A percentile compares a stretch with the other conserved stretches of the same genome.
Evolutionary conservation across 2,329 filamentous ascomycete genomes (phyloP).

Genomic region (Paracoccidioides lutzii): DNA sequence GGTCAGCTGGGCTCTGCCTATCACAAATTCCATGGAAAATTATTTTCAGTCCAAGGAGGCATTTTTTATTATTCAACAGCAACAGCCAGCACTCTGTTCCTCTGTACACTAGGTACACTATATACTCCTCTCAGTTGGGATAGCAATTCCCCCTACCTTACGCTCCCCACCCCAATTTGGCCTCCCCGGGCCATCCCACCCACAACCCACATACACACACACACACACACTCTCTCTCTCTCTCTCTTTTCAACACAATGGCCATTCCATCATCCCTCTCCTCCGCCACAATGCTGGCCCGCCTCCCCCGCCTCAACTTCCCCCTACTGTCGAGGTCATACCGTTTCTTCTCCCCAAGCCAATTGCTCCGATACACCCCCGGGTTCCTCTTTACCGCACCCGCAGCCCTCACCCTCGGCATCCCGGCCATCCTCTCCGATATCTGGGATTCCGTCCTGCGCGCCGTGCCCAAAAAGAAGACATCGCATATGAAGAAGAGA

Average conservation of each 20-base stretch:
- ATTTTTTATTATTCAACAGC: no score
- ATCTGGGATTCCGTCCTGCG: conserved; percentile 88
- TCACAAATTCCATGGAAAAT: no score
- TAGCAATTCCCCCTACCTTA: no score
- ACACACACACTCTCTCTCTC: no score
- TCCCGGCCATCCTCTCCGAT: conserved; percentile 60
- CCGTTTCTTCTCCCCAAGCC: conserved; percentile 6
- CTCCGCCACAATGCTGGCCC: conserved; percentile 10
- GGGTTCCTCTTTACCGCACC: conserved; percentile 37
- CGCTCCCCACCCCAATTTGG: no score
- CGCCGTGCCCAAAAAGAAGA: conserved; percentile 98
- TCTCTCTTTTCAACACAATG: no score
- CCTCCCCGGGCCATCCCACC: no score
- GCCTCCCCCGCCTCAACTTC: conserved; percentile 17
- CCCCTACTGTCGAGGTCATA: no score
- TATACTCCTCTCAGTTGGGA: no score
- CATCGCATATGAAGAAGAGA: conserved; percentile 88
- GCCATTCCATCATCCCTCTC: conserved; percentile 16
- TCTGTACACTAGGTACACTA: no score
- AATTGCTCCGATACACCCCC: conserved; percentile 29
- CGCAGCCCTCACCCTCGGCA: conserved; percentile 41
- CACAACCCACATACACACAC: not conserved
- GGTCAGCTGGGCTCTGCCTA: not conserved
- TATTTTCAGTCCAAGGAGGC: no score
- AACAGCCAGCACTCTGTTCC: no score